These are phyloP conservation scores for Trametes meyenii DNA, from an alignment of 768 basidiomycete species.

Conservation along the genomic window DNA sequence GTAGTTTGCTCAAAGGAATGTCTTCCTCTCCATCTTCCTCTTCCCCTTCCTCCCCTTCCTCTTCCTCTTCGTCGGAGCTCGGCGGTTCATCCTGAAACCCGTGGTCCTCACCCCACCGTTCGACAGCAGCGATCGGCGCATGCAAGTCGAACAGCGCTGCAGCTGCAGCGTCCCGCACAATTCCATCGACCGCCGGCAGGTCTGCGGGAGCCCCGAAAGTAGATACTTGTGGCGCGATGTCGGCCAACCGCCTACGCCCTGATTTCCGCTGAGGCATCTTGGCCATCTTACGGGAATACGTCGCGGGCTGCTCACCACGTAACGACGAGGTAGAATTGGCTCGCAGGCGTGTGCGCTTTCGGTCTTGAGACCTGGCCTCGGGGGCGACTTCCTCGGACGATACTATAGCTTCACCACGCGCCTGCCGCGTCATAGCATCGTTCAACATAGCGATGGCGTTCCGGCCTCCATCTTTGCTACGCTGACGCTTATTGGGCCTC, in stretches of 20 bases:
- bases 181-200: constrained; percentile 16
- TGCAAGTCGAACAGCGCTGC: constrained; percentile 3
- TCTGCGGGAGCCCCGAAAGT: background rate
- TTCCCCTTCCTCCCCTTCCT: too few species aligned
- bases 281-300: background rate
- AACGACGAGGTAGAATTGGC: too few species aligned
- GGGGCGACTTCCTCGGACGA: too few species aligned
- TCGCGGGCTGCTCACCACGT: background rate
- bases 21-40: too few species aligned
- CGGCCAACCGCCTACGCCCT: background rate
- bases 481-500: constrained; percentile 6
- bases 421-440: background rate
- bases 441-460: constrained; percentile 4
- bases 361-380: background rate
- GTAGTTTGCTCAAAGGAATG: background rate
- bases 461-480: background rate
- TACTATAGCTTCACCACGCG: too few species aligned
- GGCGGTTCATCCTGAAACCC: constrained; percentile 1
- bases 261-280: background rate
- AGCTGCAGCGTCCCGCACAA: constrained; percentile 18
- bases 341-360: background rate
- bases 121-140: background rate
- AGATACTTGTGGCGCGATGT: background rate
- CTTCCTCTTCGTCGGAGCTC: constrained; percentile 17
- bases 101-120: background rate